Evolutionary conservation across 2,329 filamentous ascomycete genomes (phyloP).

Genomic region (Stromatinia cepivora): DNA sequence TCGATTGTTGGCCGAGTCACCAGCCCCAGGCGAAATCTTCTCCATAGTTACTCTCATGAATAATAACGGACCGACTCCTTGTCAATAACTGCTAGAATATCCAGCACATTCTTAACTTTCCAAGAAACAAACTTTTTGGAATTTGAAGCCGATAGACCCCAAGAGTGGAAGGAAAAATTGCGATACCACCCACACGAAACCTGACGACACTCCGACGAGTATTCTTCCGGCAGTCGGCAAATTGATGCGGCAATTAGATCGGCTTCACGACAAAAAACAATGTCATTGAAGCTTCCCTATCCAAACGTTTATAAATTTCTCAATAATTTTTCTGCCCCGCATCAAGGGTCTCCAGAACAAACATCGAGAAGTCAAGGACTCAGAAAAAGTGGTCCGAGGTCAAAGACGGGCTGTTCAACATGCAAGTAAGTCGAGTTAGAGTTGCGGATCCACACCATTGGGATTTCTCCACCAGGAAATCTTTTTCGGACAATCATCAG

Average conservation of each 20-base stretch:
- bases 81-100: slow-evolving; percentile 16
- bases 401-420: slow-evolving; percentile 41
- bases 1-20: slow-evolving; percentile 19
- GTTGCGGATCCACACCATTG: slow-evolving; percentile 13
- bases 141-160: slow-evolving; percentile 7
- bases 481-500: slow-evolving; percentile 10
- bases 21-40: slow-evolving; percentile 8
- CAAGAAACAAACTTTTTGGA: slow-evolving; percentile 9
- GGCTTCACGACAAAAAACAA: slow-evolving; percentile 32
- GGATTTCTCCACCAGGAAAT: slow-evolving; percentile 14
- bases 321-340: slow-evolving; percentile 40
- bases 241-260: slow-evolving; percentile 27
- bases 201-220: slow-evolving; percentile 7
- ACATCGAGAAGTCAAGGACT: slow-evolving; percentile 40
- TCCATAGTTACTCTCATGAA: slow-evolving; percentile 5
- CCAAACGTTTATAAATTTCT: slow-evolving; percentile 42
- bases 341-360: slow-evolving; percentile 39
- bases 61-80: slow-evolving; percentile 22
- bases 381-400: slow-evolving; percentile 40
- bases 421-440: slow-evolving; percentile 38
- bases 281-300: slow-evolving; percentile 40
- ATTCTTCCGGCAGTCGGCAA: slow-evolving; percentile 21
- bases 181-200: slow-evolving; percentile 19
- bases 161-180: slow-evolving; percentile 12
- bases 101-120: slow-evolving; percentile 1